Base-by-base conservation (phyloP, 352 stramenopile genomes). In the Globisporangium emineosum region DNA sequence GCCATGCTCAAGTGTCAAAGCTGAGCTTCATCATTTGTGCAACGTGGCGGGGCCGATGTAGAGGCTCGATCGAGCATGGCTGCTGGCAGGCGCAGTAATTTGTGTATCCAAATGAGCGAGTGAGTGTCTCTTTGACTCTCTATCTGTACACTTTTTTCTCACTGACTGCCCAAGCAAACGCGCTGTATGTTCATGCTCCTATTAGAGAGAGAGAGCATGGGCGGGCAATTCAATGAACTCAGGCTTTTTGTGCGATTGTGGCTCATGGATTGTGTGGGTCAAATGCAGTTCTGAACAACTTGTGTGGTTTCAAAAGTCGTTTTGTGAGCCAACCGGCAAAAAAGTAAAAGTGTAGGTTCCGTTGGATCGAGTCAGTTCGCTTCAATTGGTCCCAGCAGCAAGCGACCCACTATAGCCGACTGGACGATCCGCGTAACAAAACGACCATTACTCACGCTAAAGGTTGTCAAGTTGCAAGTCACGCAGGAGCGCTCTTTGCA, bases 341-440 rank as follows among this genome's bases (percentile, higher is more conserved):
- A n/a, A 47, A 42, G 5, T 32, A 35, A 47, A 43, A 47, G 40
- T 47, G 40, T 47, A 47, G 40, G 40, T 47, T 47, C 40, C 40
- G 40, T 47, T 47, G 40, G 40, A 47, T 47, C 40, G 17, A 47
- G 40, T 47, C 40, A 47, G 40, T 47, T 47, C 40, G 21, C 19
- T n/a, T 43, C 37, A 43, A 43, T 40, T 40, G 13, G 15, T 15
- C 12, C 37, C 37, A 8, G 9, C 32, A 37, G 32, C 9, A 37
- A n/a, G 15, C 40, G 17, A n/a, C 1, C 19, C 40, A 47, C 40
- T 47, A 17, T 21, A 21, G 40, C 40, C 40, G 40, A 47, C 40
- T 47, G 15, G 40, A 47, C 40, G 40, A 47, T 47, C 40, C 40
- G 40, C 40, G 40, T 47, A 47, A 21, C 40, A 47, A 47, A 47